Conservation (phyloP, 139 green algal genomes). For the Chlamydomonas applanata region DNA sequence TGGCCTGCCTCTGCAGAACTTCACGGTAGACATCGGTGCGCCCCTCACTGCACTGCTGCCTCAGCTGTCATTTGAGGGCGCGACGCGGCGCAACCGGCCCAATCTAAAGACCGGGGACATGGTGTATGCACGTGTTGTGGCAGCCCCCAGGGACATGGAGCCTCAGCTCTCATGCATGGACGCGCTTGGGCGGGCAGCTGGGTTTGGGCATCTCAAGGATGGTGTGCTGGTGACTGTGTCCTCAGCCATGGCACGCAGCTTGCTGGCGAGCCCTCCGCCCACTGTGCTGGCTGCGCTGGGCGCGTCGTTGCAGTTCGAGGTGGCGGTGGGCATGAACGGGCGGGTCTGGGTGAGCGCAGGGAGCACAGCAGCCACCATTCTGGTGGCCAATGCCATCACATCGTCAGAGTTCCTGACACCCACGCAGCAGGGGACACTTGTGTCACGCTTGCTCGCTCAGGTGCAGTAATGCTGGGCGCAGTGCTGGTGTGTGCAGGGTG, state of each 20-base stretch:
- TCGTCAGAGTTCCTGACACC: slow-evolving; percentile 26
- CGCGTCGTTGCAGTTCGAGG: slow-evolving; percentile 64
- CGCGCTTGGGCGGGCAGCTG: slow-evolving; percentile 48
- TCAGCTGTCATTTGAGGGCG: slow-evolving; percentile 80
- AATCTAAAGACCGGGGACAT: slow-evolving; percentile 69
- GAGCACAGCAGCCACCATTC: slow-evolving; percentile 29
- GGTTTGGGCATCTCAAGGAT: slow-evolving; percentile 70
- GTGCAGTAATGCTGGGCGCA: too few species aligned
- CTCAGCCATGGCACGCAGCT: slow-evolving; percentile 33
- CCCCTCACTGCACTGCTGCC: slow-evolving; percentile 66
- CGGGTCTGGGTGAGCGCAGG: slow-evolving; percentile 60
- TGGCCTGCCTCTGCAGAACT: slow-evolving; percentile 45
- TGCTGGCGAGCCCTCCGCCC: slow-evolving; percentile 41
- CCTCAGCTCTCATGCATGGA: slow-evolving; percentile 73
- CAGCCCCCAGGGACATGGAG: slow-evolving; percentile 63
- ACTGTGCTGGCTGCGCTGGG: slow-evolving; percentile 59
- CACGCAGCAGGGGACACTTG: slow-evolving; percentile 22
- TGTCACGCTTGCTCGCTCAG: slow-evolving; percentile 23
- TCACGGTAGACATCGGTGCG: slow-evolving; percentile 74
- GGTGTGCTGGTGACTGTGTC: slow-evolving; percentile 43
- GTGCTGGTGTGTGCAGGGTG: too few species aligned
- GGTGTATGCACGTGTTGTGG: slow-evolving; percentile 71
- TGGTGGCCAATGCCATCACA: slow-evolving; percentile 40
- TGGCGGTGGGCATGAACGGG: slow-evolving; percentile 79
- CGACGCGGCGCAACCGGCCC: slow-evolving; percentile 78